Conservation (phyloP, 768 basidiomycete genomes). For the Phlegmacium glaucopus region DNA sequence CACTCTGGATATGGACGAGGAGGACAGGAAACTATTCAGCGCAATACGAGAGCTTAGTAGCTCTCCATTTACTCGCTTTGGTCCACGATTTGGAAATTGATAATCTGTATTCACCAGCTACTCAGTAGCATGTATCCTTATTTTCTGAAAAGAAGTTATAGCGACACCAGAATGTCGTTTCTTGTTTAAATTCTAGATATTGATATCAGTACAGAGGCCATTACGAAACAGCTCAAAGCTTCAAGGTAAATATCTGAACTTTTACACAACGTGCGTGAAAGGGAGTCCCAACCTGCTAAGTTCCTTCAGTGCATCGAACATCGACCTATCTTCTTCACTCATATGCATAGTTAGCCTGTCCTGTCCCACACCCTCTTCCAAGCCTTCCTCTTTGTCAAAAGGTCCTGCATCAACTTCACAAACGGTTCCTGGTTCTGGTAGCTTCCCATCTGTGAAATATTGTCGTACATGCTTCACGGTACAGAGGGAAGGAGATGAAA, state of each 20-base stretch:
- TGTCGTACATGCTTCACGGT: constrained; percentile 29
- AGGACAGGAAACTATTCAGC: constrained; percentile 1
- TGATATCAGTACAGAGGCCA: no score
- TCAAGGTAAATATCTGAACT: no score
- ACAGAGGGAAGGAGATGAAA: constrained; percentile 30
- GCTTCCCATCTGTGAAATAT: constrained; percentile 38
- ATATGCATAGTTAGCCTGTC: background rate
- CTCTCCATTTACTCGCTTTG: no score
- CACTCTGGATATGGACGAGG: background rate
- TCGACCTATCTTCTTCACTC: background rate
- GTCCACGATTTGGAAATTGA: no score
- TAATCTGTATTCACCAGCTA: no score
- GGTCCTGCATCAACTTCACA: constrained; percentile 30
- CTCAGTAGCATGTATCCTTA: no score
- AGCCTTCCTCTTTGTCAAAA: constrained; percentile 15
- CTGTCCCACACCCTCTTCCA: background rate
- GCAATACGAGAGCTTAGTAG: constrained; percentile 9
- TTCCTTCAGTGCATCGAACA: constrained; percentile 4
- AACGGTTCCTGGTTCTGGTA: constrained; percentile 37
- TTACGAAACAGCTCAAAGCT: no score
- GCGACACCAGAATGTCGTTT: no score
- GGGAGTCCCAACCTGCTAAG: no score
- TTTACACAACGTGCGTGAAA: no score
- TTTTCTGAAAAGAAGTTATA: no score
- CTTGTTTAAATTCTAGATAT: no score